These are phyloP conservation scores for Podaxis carcinomalis DNA, from an alignment of 768 basidiomycete genomes.

Conservation along the genomic window DNA sequence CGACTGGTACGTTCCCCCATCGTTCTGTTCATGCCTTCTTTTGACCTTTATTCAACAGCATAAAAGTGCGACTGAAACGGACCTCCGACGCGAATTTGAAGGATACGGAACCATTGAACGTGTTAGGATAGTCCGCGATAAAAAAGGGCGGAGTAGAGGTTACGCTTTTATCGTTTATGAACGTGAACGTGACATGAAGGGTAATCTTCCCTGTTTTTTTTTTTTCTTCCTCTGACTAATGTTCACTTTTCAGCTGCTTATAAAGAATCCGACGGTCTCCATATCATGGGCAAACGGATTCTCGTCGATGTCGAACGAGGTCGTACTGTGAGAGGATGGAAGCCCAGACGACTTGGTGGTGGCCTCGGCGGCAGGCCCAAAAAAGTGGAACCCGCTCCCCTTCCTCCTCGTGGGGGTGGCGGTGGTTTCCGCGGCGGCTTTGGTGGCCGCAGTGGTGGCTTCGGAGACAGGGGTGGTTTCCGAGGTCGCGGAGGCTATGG, in stretches of 20 bases:
- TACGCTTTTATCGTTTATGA: constrained; percentile 99
- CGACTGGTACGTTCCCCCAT: constrained; percentile 55
- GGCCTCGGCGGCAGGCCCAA: constrained; percentile 99
- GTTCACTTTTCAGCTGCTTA: constrained; percentile 66
- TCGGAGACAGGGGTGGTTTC: constrained; percentile 44
- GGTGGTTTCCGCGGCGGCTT: constrained; percentile 30
- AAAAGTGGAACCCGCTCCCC: constrained; percentile 47
- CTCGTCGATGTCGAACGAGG: constrained; percentile 98
- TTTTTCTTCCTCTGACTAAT: constrained; percentile 13
- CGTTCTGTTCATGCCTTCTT: constrained; percentile 13
- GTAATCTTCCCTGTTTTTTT: constrained; percentile 35
- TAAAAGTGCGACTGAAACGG: constrained; percentile 86
- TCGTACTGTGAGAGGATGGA: constrained; percentile 97
- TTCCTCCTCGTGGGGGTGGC: constrained; percentile 28
- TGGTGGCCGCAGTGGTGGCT: constrained; percentile 39
- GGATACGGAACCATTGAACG: constrained; percentile 93
- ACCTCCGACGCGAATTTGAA: constrained; percentile 94
- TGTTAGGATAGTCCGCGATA: constrained; percentile 88
- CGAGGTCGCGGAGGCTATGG: constrained; percentile 38
- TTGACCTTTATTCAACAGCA: constrained; percentile 47
- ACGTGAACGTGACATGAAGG: constrained; percentile 99
- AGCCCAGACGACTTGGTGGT: constrained; percentile 93
- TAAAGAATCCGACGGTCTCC: constrained; percentile 96
- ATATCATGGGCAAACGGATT: constrained; percentile 94
- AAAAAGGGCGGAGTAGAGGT: constrained; percentile 81